Evolutionary conservation across 805 yeast species (phyloP), one percentile per base, ranked within the genome.

Genomic region (Teunomyces funiuensis): DNA sequence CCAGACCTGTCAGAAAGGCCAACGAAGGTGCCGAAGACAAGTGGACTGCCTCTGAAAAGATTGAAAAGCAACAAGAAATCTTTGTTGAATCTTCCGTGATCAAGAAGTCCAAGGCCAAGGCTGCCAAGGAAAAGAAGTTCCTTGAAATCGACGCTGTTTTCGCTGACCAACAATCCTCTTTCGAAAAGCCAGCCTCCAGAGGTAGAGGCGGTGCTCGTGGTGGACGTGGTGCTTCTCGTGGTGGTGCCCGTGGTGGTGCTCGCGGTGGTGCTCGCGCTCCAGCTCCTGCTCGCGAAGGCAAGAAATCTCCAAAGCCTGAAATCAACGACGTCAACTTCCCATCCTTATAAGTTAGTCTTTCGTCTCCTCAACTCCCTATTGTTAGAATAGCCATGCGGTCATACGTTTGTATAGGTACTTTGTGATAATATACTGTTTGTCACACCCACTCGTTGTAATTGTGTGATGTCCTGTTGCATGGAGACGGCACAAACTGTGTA

Each of bases 51-150:
- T 80, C 77, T 44, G 84, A 81, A 68, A 70, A 77, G 60, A 68
- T 86, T 56, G 80, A 74, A 62, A 85, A 82, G 74, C 79, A 76
- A 61, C 74, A 72, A 60, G 87, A 79, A 65, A 73, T 67, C 39
- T 81, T 74, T 64, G 69, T 79, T 50, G 73, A 74, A 44, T 74
- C 87, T 43, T 66, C 88, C 58, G 72, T 74, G 63, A 65, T 73
- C 63, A 88, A 88, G 83, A 77, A 77, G 66, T 57, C 71, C 59
- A 84, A 80, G 72, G 60, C 75, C 62, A 89, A 88, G 80, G 76
- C 82, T 51, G 77, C 74, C 66, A 90, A 90, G 82, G 85, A 85
- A 69, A 88, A 88, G 84, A 77, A 72, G 60, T 70, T 74, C 63
- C 74, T 89, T 62, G 91, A 87, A 52, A 74, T 87, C 55, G 82